Evolutionary conservation across 257 asterid genomes (phyloP).

Genomic region (Anisodus tanguticus): DNA sequence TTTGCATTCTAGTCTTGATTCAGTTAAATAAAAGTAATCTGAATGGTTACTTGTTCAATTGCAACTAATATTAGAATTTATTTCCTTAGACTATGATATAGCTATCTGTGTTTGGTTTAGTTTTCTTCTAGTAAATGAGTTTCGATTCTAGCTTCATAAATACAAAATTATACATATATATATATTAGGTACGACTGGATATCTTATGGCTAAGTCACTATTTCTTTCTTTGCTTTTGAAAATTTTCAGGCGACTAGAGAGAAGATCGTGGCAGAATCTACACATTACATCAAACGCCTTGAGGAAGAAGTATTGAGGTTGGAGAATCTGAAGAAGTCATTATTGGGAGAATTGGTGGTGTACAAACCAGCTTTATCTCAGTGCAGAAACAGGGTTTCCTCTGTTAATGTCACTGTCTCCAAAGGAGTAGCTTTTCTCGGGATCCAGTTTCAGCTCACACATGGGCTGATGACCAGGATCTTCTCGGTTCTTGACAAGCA

Average conservation of each 20-base stretch:
- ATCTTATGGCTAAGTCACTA: not conserved
- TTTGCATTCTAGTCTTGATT: too few species aligned
- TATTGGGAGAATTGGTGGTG: constrained; percentile 29
- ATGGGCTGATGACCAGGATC: constrained; percentile 46
- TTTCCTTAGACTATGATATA: not conserved
- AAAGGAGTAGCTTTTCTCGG: constrained; percentile 56
- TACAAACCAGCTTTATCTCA: constrained; percentile 35
- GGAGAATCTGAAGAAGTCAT: constrained; percentile 52
- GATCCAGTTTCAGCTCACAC: constrained; percentile 46
- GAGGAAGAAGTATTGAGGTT: constrained; percentile 58
- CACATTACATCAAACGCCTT: constrained; percentile 51
- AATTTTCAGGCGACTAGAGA: constrained; percentile 52
- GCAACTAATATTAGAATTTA: not conserved
- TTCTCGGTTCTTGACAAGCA: constrained; percentile 54
- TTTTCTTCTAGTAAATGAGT: not conserved
- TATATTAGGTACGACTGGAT: not conserved
- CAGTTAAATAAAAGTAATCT: too few species aligned
- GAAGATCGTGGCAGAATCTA: constrained; percentile 50
- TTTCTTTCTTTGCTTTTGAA: not conserved
- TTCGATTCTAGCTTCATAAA: not conserved
- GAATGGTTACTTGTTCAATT: not conserved
- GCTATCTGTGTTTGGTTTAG: not conserved
- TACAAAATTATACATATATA: not conserved
- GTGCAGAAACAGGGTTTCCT: constrained; percentile 41
- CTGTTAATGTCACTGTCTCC: constrained; percentile 44